A percentile compares a stretch with the other conserved stretches of the same genome.
Conservation (phyloP, 768 basidiomycete genomes). For the Suillus luteus region DNA sequence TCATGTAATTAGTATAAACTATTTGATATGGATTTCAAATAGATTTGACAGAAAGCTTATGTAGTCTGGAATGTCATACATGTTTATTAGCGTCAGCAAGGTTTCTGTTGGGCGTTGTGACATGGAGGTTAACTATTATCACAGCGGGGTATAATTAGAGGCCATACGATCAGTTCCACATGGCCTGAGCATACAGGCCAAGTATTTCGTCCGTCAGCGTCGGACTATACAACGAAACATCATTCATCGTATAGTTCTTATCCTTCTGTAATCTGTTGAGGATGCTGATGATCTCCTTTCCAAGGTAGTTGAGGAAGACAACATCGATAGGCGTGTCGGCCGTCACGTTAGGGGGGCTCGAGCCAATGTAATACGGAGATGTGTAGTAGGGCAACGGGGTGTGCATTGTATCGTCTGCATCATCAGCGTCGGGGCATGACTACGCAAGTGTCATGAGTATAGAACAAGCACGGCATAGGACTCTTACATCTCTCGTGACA, state of each 20-base stretch:
- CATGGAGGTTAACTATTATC: too few species aligned
- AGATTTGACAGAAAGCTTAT: neutral
- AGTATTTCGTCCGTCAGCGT: conserved; percentile 41
- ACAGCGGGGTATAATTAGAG: neutral
- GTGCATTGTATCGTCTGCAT: conserved; percentile 67
- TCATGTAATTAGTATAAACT: neutral
- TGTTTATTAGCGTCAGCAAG: neutral
- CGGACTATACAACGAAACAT: conserved; percentile 56
- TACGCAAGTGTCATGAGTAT: conserved; percentile 21
- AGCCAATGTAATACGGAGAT: conserved; percentile 59
- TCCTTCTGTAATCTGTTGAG: conserved; percentile 58
- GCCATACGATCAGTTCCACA: conserved; percentile 28
- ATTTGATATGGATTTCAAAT: neutral
- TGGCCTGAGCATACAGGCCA: conserved; percentile 40
- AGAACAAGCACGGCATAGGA: neutral
- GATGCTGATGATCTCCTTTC: conserved; percentile 47
- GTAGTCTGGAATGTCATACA: neutral
- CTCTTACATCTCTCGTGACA: conserved; percentile 66
- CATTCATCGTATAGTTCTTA: conserved; percentile 50
- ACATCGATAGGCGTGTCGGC: conserved; percentile 63
- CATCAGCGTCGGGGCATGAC: conserved; percentile 70
- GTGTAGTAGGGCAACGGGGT: conserved; percentile 56
- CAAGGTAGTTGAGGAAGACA: conserved; percentile 75
- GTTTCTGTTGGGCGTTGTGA: neutral
- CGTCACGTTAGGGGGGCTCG: conserved; percentile 50